Evolutionary conservation across 345 rosid species (phyloP).

Genomic region (Carallia brachiata): DNA sequence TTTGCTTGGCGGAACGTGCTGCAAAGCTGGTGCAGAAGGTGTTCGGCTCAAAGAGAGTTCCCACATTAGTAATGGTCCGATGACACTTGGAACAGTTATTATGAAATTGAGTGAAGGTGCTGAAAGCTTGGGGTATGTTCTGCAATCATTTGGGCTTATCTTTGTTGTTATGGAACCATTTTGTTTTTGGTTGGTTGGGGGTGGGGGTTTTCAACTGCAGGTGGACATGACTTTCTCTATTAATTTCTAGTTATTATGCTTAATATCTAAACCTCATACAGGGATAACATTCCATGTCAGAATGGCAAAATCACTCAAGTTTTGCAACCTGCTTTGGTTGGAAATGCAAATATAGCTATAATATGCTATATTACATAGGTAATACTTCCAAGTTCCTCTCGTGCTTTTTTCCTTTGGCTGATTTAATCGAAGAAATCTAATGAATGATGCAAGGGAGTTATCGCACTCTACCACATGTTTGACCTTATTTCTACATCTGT

Average conservation of each 20-base stretch:
- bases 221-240: too few species aligned
- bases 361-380: conserved; percentile 97
- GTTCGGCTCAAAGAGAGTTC: conserved; percentile 95
- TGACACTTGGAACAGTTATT: conserved; percentile 95
- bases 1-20: conserved; percentile 98
- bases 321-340: conserved; percentile 95
- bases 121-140: conserved; percentile 83
- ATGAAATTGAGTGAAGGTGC: conserved; percentile 95
- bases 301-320: conserved; percentile 97
- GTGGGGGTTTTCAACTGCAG: background rate
- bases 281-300: conserved; percentile 94
- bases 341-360: conserved; percentile 97
- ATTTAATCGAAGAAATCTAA: background rate
- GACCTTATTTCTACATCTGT: background rate
- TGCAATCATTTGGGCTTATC: conserved; percentile 3
- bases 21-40: conserved; percentile 98
- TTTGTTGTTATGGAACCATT: background rate
- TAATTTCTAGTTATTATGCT: background rate
- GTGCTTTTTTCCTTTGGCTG: background rate
- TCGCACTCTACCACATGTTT: background rate
- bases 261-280: conserved; percentile 25
- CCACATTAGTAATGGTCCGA: conserved; percentile 90
- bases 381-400: conserved; percentile 6
- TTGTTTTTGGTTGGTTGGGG: background rate
- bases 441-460: too few species aligned